Evolutionary conservation across 345 rosid genomes (phyloP).

Genomic region (Lenwebbia sp.): DNA sequence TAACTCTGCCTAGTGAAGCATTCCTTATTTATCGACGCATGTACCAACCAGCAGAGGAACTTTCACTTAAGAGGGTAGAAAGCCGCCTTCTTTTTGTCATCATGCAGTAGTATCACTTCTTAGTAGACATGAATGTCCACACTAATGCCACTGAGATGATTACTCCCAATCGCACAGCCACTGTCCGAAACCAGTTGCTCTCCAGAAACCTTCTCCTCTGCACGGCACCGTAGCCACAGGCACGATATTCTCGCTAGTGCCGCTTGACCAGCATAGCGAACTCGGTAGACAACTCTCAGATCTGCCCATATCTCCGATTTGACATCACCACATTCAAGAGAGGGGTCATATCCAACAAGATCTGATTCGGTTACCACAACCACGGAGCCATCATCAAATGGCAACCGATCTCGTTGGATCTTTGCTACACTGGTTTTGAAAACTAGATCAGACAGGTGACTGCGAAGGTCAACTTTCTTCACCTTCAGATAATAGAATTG

Average conservation of each 20-base stretch:
- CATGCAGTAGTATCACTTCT: slow-evolving; percentile 3
- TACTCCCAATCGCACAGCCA: slow-evolving; percentile 19
- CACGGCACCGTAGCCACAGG: slow-evolving; percentile 50
- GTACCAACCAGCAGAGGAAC: not conserved
- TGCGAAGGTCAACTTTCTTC: slow-evolving; percentile 11
- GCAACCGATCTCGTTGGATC: slow-evolving; percentile 23
- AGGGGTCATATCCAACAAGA: slow-evolving; percentile 59
- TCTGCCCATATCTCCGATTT: slow-evolving; percentile 53
- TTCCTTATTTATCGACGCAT: slow-evolving; percentile 6
- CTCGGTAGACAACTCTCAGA: slow-evolving; percentile 53
- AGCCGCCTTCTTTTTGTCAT: not conserved
- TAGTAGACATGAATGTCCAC: slow-evolving; percentile 82
- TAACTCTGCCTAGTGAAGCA: slow-evolving; percentile 1
- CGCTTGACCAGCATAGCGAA: slow-evolving; percentile 51
- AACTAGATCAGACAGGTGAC: slow-evolving; percentile 11
- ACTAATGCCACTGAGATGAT: slow-evolving; percentile 48
- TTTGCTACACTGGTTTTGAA: slow-evolving; percentile 9
- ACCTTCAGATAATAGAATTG: slow-evolving; percentile 52
- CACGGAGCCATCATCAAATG: slow-evolving; percentile 74
- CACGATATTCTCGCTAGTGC: slow-evolving; percentile 72
- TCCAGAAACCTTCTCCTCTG: slow-evolving; percentile 40
- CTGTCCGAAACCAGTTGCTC: slow-evolving; percentile 23
- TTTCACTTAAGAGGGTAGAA: not conserved
- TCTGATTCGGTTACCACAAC: slow-evolving; percentile 81
- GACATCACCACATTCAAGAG: slow-evolving; percentile 11